Evolutionary conservation across 371 early-diverging fungal species (phyloP).

Genomic region (Mortierella sp.): DNA sequence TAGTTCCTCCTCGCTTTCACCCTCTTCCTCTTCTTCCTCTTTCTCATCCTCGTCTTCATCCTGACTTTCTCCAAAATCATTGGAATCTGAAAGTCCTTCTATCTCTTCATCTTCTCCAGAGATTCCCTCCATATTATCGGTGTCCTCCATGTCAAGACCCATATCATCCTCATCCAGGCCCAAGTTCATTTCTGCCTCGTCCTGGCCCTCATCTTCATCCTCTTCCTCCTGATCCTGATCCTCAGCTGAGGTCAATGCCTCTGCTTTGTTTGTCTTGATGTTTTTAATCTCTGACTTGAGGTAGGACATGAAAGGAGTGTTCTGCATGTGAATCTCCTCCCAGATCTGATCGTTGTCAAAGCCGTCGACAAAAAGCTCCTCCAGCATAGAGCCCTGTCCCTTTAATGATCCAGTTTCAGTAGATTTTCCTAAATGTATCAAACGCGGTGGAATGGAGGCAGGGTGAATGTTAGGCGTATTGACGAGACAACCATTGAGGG

Average conservation of each 20-base stretch:
- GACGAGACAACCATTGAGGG: neutral
- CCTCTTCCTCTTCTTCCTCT: constrained; percentile 34
- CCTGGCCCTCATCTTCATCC: constrained; percentile 51
- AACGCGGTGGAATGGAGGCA: neutral
- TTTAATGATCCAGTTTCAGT: constrained; percentile 45
- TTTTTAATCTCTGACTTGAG: constrained; percentile 64
- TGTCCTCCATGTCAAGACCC: constrained; percentile 56
- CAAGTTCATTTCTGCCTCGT: constrained; percentile 57
- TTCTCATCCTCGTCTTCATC: constrained; percentile 31
- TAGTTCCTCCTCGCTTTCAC: constrained; percentile 46
- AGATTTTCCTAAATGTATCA: constrained; percentile 32
- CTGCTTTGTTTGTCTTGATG: constrained; percentile 51
- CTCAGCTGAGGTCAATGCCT: constrained; percentile 7
- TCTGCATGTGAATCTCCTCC: constrained; percentile 91
- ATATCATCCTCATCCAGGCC: constrained; percentile 56
- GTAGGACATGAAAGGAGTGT: constrained; percentile 83
- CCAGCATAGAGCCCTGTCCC: constrained; percentile 48
- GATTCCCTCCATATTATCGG: constrained; percentile 56
- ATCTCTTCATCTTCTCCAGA: constrained; percentile 53
- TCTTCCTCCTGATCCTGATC: constrained; percentile 25
- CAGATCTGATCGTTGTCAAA: constrained; percentile 93
- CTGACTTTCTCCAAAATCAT: constrained; percentile 30
- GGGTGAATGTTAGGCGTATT: neutral
- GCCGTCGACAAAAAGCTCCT: constrained; percentile 77
- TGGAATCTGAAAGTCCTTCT: constrained; percentile 22